phyloP scores from a whole-genome alignment of 768 basidiomycete genomes.

The Lactifluus pinguis region DNA sequence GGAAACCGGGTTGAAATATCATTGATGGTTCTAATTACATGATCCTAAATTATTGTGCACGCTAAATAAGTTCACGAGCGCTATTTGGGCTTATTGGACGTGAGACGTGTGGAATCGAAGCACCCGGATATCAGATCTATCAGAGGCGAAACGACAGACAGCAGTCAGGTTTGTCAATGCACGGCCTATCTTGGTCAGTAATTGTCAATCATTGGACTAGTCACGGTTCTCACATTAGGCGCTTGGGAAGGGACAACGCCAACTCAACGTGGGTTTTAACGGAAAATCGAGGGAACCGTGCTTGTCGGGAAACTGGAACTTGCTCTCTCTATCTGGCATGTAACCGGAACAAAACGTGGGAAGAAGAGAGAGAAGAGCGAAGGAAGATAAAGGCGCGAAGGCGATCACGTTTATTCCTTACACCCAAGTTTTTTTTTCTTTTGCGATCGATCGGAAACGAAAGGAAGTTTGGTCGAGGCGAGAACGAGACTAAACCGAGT shows the following conservation, averaged over 20 bases:
- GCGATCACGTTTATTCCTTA: not conserved
- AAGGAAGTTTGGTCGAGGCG: not conserved
- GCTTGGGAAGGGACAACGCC: too few species aligned
- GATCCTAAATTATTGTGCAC: not conserved
- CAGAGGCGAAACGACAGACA: not conserved
- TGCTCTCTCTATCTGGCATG: not conserved
- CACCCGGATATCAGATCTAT: not conserved
- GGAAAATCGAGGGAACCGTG: too few species aligned
- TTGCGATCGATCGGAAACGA: slow-evolving; percentile 4
- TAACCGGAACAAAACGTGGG: not conserved
- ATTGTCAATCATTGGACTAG: not conserved
- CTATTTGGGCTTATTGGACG: not conserved
- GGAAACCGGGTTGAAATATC: not conserved
- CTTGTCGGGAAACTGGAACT: too few species aligned
- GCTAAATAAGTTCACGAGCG: not conserved
- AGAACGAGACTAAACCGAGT: slow-evolving; percentile 4
- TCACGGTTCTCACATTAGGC: not conserved
- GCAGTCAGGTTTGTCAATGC: not conserved
- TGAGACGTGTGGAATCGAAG: slow-evolving; percentile 12
- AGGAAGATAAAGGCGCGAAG: too few species aligned
- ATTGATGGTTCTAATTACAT: not conserved
- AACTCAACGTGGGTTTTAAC: too few species aligned
- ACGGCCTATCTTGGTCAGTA: not conserved
- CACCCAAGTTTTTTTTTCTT: not conserved
- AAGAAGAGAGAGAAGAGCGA: not conserved